Conservation (phyloP, 495 filamentous ascomycete genomes). For the Podospora sp. region DNA sequence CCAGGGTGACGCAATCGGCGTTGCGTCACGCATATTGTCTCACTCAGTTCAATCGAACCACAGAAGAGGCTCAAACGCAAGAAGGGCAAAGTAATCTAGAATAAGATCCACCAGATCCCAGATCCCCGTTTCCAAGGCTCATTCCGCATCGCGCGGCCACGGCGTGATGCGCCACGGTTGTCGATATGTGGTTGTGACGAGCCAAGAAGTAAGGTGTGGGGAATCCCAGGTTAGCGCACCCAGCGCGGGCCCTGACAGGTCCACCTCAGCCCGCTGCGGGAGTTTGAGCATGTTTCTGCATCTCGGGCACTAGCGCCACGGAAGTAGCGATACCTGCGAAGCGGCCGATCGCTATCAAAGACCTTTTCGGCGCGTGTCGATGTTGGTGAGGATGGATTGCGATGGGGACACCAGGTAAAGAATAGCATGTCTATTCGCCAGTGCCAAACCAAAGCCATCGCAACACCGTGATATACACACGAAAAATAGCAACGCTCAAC, state of each 20-base stretch:
- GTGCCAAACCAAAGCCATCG: constrained; percentile 4
- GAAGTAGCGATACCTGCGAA: constrained; percentile 26
- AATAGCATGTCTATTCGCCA: neutral
- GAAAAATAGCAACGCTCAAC: neutral
- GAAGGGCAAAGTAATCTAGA: neutral
- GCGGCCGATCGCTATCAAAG: constrained; percentile 12
- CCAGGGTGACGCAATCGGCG: neutral
- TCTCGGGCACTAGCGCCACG: neutral
- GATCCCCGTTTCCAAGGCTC: neutral
- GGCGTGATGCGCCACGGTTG: neutral
- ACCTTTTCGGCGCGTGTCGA: neutral
- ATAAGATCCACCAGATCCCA: neutral
- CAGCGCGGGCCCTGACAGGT: constrained; percentile 1
- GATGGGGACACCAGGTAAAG: neutral
- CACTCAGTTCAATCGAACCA: neutral
- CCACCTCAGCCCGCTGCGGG: constrained; percentile 20
- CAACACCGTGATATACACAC: neutral
- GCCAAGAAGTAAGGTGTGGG: constrained; percentile 6
- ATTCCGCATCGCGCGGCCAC: neutral
- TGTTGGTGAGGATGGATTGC: neutral
- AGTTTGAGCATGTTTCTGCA: constrained; percentile 39
- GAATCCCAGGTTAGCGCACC: neutral
- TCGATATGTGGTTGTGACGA: neutral
- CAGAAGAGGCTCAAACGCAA: neutral
- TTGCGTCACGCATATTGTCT: neutral